Evolutionary conservation across 2,329 filamentous ascomycete species (phyloP).

Genomic region (Harringtonia aguacate): DNA sequence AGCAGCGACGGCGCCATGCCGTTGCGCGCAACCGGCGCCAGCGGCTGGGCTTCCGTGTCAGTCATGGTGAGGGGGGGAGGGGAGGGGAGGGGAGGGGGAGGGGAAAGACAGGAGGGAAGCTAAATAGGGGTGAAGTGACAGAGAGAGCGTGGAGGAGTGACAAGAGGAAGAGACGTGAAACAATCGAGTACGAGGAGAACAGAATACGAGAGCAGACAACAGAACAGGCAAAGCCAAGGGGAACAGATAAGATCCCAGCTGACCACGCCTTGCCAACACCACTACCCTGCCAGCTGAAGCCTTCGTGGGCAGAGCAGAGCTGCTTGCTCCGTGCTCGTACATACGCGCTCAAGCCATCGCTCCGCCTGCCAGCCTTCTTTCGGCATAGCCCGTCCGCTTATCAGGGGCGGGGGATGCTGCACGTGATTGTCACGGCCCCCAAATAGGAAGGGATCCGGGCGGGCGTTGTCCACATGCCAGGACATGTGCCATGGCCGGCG

Average conservation of each 20-base stretch:
- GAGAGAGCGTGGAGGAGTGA: not conserved
- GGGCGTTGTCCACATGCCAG: too few relatives aligned
- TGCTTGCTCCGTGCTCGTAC: too few relatives aligned
- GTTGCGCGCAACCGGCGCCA: not conserved
- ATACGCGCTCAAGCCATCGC: not conserved
- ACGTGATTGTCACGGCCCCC: not conserved
- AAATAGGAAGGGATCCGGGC: not conserved
- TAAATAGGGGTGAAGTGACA: not conserved
- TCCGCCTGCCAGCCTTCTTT: not conserved
- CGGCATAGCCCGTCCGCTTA: not conserved
- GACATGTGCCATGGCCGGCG: too few relatives aligned
- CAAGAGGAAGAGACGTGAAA: not conserved
- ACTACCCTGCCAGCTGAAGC: not conserved
- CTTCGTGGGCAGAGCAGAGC: too few relatives aligned
- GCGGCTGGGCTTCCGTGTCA: not conserved
- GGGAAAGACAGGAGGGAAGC: not conserved
- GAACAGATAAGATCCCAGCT: not conserved
- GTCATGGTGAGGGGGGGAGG: too few relatives aligned
- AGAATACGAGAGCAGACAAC: not conserved
- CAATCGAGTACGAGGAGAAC: not conserved
- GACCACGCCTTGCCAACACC: too few relatives aligned
- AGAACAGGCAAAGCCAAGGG: not conserved
- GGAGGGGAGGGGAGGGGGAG: not conserved
- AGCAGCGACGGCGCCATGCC: constrained; percentile 5
- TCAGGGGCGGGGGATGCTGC: not conserved